Conservation (phyloP, 768 basidiomycete species). For the Macrocybe gigantea region DNA sequence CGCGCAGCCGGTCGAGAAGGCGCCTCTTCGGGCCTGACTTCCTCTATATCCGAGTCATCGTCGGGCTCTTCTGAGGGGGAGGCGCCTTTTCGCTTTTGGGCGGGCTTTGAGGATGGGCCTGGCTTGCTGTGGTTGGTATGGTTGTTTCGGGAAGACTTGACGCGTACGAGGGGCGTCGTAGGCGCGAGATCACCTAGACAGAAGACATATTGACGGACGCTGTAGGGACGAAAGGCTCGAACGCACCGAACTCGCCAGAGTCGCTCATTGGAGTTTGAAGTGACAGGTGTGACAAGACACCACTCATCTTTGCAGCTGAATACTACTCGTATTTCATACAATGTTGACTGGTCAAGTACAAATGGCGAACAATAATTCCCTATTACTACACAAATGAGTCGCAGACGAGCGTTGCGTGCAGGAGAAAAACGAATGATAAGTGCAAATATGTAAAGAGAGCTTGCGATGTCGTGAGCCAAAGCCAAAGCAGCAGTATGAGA, state of each 20-base stretch:
- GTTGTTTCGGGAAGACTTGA: conserved; percentile 5
- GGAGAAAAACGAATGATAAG: neutral
- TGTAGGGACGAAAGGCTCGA: neutral
- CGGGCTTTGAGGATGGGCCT: conserved; percentile 14
- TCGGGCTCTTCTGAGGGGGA: neutral
- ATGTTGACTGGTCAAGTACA: no score
- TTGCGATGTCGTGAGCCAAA: neutral
- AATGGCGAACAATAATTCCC: no score
- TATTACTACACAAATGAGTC: no score
- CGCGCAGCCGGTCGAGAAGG: neutral
- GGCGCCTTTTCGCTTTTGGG: conserved; percentile 5
- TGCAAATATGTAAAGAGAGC: no score
- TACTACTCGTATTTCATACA: no score
- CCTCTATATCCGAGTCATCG: conserved; percentile 14
- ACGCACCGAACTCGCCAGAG: neutral
- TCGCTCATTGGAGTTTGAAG: no score
- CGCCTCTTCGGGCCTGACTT: conserved; percentile 3
- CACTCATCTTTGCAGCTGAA: no score
- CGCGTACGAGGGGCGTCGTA: conserved; percentile 5
- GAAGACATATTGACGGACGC: neutral
- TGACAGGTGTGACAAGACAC: no score
- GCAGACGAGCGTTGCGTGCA: no score
- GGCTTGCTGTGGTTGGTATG: conserved; percentile 10
- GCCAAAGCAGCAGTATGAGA: neutral
- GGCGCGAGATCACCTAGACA: conserved; percentile 12